Evolutionary conservation across 257 asterid genomes (phyloP).

Genomic region (Solanum chilense): DNA sequence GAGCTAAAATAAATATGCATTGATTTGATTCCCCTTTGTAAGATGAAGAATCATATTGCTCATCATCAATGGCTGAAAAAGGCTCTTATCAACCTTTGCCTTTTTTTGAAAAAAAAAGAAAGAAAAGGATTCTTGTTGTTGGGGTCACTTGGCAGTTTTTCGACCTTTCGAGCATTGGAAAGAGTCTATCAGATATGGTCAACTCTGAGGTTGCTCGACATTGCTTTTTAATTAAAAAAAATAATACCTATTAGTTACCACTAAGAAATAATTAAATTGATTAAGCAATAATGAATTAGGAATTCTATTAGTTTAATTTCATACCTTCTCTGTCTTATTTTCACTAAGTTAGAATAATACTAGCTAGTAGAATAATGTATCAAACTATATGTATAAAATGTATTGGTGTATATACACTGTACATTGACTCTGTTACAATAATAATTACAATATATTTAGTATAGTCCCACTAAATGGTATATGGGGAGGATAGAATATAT

Average conservation of each 20-base stretch:
- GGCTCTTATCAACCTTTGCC: not conserved
- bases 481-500: not conserved
- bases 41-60: constrained; percentile 2
- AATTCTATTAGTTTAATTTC: not conserved
- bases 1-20: not conserved
- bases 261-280: not conserved
- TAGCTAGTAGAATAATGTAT: not conserved
- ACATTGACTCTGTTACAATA: not conserved
- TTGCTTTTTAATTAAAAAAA: not conserved
- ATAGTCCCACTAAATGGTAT: no score
- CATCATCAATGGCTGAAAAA: not conserved
- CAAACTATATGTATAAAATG: not conserved
- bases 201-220: not conserved
- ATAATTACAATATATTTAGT: no score
- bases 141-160: constrained; percentile 11
- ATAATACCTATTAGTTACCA: not conserved
- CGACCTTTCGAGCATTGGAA: constrained; percentile 3
- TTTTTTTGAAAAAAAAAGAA: not conserved
- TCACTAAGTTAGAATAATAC: not conserved
- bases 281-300: not conserved
- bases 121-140: constrained; percentile 14
- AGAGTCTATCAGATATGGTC: not conserved
- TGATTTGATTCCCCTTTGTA: not conserved
- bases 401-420: not conserved
- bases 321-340: not conserved